Evolutionary conservation across 1,284 basidiomycete species (phyloP), one percentile per base, ranked within the genome.

Genomic region (Rhizoctonia solani): DNA sequence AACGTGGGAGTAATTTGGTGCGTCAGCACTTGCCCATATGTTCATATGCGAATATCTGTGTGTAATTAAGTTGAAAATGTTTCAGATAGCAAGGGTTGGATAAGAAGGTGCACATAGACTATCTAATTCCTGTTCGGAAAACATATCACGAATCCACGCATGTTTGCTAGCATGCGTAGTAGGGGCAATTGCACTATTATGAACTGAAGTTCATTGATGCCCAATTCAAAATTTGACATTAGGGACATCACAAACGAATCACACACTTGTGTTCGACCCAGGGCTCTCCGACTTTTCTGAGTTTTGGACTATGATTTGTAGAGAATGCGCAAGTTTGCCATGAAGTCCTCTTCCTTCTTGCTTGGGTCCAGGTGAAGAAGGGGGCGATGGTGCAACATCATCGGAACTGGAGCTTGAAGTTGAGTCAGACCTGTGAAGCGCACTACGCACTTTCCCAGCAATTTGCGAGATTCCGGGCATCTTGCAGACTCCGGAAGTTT

Each of bases 11-110:
- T 34, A n/a, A 46, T 6, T 6, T 21, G 6, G 1, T 19, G 4
- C 4, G 27, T 37, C 14, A 1, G 1, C n/a, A 29, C 47, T 54
- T n/a, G 34, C 77, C 77, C 69, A 70, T 70, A 34, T 67, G 59
- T 16, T 67, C 59, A 37, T 54, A n/a, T 9, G 54, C 67, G 30
- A 70, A 70, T 13, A 70, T 19, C 69, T 70, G 21, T 23, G 1
- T 39, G 8, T 5, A 30, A 2, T 8, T 32, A 6, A 11, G 23
- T 34, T 54, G 13, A 34, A 47, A 37, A 25, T 19, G 52, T 27
- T 53, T 49, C n/a, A n/a, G n/a, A n/a, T n/a, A n/a, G n/a, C n/a
- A n/a, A 29, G 5, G 32, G 8, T 4, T 3, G 19, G 19, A 25
- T 34, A 1, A 9, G 34, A 19, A 59, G 11, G n/a, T 32, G 6